Evolutionary conservation across 2,329 filamentous ascomycete species (phyloP), one percentile per base, ranked within the genome.

Genomic region (Scortechinia acanthostroma): DNA sequence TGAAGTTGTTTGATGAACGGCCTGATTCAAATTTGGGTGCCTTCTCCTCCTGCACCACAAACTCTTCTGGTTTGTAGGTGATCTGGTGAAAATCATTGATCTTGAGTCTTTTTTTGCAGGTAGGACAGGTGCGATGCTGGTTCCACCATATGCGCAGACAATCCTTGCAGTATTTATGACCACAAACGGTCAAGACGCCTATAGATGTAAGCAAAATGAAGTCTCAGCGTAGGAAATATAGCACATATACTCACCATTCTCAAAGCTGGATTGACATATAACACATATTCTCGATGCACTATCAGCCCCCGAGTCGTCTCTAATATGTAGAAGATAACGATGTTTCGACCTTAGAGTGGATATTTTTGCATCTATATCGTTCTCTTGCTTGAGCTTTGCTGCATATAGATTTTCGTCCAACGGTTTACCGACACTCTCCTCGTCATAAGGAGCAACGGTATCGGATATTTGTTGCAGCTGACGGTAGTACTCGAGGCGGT

Each of bases 381-480:
- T 60, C 56, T 85, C 81, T 14, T 64, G 35, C 17, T 19, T 10
- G 35, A 40, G 35, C 17, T 40, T 40, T 17, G 6, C 17, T 6
- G 10, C 52, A 2, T 64, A 52, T 4, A 69, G 63, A 1, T 58
- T 54, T 5, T 59, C 52, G 28, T 72, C 69, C 17, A 78, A 65
- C 4, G 53, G 55, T 10, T 66, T 59, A 37, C 86, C 74, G 10
- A 83, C 67, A 2, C 68, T 69, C 13, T 77, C 55, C 10, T 84
- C 82, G 46, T 89, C 83, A 46, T 86, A 87, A 1, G 86, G 83
- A 3, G 78, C 76, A 0, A 97, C 88, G 16, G 80, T 88, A 57
- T 97, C 91, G 0, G 91, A 96, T n/a, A 97, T 81, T 21, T 80
- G 77, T 58, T 97, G 93, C 10, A 97, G 72, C 56, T 96, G 90